Evolutionary conservation across 129 eudicot genomes (phyloP).

Genomic region (Oenanthe sinensis): DNA sequence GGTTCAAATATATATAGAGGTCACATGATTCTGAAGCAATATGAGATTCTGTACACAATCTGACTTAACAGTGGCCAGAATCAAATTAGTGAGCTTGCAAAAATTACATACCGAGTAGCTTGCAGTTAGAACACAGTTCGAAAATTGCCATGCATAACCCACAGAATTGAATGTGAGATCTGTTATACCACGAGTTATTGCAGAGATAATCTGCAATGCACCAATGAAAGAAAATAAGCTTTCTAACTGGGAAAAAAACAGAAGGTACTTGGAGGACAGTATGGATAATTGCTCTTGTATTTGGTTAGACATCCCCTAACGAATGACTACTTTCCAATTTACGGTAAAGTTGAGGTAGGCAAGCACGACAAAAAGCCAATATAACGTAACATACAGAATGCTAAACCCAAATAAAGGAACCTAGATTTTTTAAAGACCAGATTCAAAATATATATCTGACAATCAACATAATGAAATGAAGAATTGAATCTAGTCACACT

Average conservation of each 20-base stretch:
- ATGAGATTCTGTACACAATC: neutral
- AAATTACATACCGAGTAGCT: constrained; percentile 59
- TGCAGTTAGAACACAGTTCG: constrained; percentile 71
- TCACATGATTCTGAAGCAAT: neutral
- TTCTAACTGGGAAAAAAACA: neutral
- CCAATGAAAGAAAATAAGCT: neutral
- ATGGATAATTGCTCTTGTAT: neutral
- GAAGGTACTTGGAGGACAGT: neutral
- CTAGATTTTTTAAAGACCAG: neutral
- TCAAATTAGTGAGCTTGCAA: neutral
- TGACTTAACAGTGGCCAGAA: constrained; percentile 4
- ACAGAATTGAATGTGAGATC: constrained; percentile 61
- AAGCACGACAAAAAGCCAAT: neutral
- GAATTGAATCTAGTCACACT: neutral
- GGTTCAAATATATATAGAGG: neutral
- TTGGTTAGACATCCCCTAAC: neutral
- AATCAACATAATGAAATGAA: neutral
- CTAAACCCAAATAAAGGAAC: neutral
- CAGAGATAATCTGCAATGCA: constrained; percentile 60
- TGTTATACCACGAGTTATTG: constrained; percentile 70
- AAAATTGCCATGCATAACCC: constrained; percentile 67
- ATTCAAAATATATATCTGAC: neutral
- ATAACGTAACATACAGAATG: neutral
- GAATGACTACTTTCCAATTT: neutral
- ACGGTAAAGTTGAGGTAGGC: neutral